phyloP scores from a whole-genome alignment of 2,329 filamentous ascomycete genomes.

The Gnomoniopsis sp. region DNA sequence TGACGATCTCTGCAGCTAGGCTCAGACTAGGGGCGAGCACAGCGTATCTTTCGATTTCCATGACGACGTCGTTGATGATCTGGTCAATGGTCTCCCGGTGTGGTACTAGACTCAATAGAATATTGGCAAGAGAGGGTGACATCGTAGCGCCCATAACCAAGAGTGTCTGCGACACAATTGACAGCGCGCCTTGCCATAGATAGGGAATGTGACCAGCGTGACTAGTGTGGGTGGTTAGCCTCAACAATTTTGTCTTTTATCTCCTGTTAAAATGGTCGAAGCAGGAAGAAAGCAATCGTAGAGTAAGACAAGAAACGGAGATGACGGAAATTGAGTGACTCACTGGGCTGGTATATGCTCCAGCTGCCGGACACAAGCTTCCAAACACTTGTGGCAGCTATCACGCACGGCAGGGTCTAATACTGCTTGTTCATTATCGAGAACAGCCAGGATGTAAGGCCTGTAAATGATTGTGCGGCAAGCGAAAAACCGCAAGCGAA shows the following conservation, averaged over 20 bases:
- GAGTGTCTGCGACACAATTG: slow-evolving; percentile 77
- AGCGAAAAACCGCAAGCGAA: slow-evolving; percentile 77
- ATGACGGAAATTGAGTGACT: slow-evolving; percentile 31
- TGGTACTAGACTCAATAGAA: slow-evolving; percentile 57
- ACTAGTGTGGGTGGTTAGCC: slow-evolving; percentile 34
- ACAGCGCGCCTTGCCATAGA: slow-evolving; percentile 80
- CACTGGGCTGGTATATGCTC: slow-evolving; percentile 76
- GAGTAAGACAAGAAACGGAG: background rate
- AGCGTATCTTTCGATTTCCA: slow-evolving; percentile 71
- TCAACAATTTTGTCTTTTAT: background rate
- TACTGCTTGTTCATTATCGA: slow-evolving; percentile 72
- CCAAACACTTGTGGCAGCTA: slow-evolving; percentile 76
- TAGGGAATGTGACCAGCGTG: slow-evolving; percentile 83
- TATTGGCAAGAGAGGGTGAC: slow-evolving; percentile 66
- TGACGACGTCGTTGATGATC: slow-evolving; percentile 74
- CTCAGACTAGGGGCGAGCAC: slow-evolving; percentile 72
- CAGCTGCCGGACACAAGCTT: slow-evolving; percentile 74
- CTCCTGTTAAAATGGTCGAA: slow-evolving; percentile 6
- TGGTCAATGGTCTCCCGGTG: slow-evolving; percentile 63
- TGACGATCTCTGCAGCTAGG: slow-evolving; percentile 75
- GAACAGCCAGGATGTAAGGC: slow-evolving; percentile 75
- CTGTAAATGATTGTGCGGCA: slow-evolving; percentile 85
- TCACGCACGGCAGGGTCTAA: slow-evolving; percentile 71
- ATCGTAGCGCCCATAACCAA: slow-evolving; percentile 83
- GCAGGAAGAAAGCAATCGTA: background rate